Base-by-base conservation (phyloP, 2,329 filamentous ascomycete species). In the Emmonsiellopsis sp. region DNA sequence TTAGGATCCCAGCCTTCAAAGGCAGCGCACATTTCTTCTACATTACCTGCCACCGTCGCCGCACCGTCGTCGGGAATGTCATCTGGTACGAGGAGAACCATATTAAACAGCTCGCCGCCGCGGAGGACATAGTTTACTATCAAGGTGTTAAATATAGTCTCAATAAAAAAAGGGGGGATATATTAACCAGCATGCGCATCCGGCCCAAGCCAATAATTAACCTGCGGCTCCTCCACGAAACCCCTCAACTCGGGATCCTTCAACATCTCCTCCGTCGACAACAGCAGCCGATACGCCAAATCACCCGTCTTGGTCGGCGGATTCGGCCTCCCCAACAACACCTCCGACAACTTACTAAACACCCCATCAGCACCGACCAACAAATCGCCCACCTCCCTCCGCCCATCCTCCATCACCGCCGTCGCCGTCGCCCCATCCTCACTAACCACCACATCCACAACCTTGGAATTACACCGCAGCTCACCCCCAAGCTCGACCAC, bases 41-140 rank as follows among this genome's bases (percentile, higher is more conserved):
- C 73, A 52, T 76, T 76, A 2, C 76, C 78, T 11, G 74, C 68
- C 0, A 77, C 67, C 0, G 70, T 68, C 2, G 72, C 77, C 15
- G 76, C 73, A 0, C 82, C 77, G 1, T 76, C 75, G 5, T 74
- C 69, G 0, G 81, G 79, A 0, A 86, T 69, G 58, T 85, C 77
- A 58, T 87, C 84, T 0, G 84, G 84, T 1, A 80, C 77, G 0
- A 86, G 70, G 0, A 86, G 68, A 0, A 86, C 83, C 32, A 87
- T 75, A 53, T 85, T 85, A 58, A 78, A 82, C 68, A 81, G 74
- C 0, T 70, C 68, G 0, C 82, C 81, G 0, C 70, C 75, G 0
- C 81, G 74, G 51, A 87, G 67, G 0, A 81, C 80, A 63, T 86
- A 87, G 0, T 76, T 79, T 0, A 82, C 79, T 66, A 32, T 9